These are phyloP conservation scores for Aristolochia fimbriata DNA, from an alignment of 164 flowering plant genomes.

Conservation along the genomic window DNA sequence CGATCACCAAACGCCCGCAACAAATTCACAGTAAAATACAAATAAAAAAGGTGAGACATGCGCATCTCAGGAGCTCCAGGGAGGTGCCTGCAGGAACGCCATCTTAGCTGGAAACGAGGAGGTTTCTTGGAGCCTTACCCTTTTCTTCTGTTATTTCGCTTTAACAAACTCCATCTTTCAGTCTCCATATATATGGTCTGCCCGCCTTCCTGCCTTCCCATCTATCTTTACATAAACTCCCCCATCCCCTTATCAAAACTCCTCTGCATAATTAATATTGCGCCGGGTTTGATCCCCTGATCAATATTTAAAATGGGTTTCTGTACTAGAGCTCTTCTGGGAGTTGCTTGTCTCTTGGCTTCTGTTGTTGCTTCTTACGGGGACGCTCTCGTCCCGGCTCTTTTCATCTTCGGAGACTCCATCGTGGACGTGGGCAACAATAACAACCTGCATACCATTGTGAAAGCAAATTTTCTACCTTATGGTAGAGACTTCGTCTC, in stretches of 20 bases:
- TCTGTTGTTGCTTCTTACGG: constrained; percentile 30
- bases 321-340: constrained; percentile 11
- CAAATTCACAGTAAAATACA: constrained; percentile 1
- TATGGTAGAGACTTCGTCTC: constrained; percentile 77
- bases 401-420: constrained; percentile 86
- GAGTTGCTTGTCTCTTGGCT: constrained; percentile 1
- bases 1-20: background rate
- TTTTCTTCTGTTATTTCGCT: constrained; percentile 11
- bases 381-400: constrained; percentile 62
- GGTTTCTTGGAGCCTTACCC: constrained; percentile 14
- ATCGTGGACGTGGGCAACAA: constrained; percentile 84
- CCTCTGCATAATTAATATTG: too few species aligned
- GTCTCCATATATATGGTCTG: too few species aligned
- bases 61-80: background rate
- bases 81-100: constrained; percentile 25
- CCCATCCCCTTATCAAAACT: constrained; percentile 4
- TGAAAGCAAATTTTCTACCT: constrained; percentile 82
- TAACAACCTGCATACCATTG: constrained; percentile 47
- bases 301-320: constrained; percentile 33
- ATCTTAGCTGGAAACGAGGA: constrained; percentile 17
- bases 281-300: too few species aligned
- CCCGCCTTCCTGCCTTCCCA: background rate
- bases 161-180: constrained; percentile 6
- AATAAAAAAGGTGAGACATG: constrained; percentile 1
- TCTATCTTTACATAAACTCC: background rate